Base-by-base conservation (phyloP, 2,329 filamentous ascomycete genomes). In the Stemphylium lycopersici region DNA sequence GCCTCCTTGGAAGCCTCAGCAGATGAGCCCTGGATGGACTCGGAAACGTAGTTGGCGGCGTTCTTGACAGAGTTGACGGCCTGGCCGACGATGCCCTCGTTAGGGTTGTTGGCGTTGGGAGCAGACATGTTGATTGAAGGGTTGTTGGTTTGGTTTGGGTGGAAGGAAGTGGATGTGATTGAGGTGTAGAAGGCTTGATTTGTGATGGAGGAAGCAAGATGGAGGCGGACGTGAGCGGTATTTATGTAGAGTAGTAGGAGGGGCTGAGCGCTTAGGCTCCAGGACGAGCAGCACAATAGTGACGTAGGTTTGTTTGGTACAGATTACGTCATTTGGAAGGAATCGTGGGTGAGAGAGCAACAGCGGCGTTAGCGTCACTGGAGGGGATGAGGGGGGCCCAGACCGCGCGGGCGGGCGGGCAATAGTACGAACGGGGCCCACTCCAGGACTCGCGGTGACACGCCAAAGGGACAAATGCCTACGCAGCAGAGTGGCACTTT, bases 31-130 rank as follows among this genome's bases (percentile, higher is more conserved):
- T 87, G 81, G 72, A 86, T 76, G 68, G 80, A 78, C 81, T 88
- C 87, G 64, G 84, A 77, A 78, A 88, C 85, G 83, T 88, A 88
- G 83, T 87, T 88, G 78, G 79, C 85, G 70, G 82, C 83, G 78
- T 87, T 84, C 80, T 37, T 68, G 61, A 73, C 61, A 42, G 70
- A 70, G 72, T 76, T 76, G 71, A 62, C 57, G 64, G 68, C 62
- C 69, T 76, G 71, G 66, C 75, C 75, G 68, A 78, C 67, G 67
- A 78, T 75, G 63, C 75, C 75, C 68, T 78, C 73, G 67, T 77
- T 77, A 58, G 76, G 76, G 58, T 66, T 71, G 69, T 78, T 72
- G 65, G 68, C 72, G 74, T 78, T 78, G 63, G 76, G 76, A 53
- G 72, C 75, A 76, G 76, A 76, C 76, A 78, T 78, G 51, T 67